Percentiles rank a stretch among this genome's conserved stretches.
phyloP scores from a whole-genome alignment of 371 early-diverging fungal genomes.

The Lichtheimia ornata region DNA sequence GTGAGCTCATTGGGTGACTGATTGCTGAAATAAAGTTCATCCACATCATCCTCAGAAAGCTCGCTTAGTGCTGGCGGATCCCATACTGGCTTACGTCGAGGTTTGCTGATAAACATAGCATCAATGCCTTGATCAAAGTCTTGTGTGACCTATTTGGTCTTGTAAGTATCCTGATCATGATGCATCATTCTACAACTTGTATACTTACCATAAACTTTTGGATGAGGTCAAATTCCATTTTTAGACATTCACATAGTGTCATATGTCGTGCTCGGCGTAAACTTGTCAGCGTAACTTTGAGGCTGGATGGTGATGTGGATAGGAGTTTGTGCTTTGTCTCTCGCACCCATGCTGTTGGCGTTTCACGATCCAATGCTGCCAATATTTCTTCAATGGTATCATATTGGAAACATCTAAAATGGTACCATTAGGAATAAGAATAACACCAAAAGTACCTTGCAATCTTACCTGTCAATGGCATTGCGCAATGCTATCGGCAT shows the following conservation, averaged over 20 bases:
- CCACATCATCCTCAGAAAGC: conserved; percentile 50
- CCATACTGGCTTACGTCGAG: conserved; percentile 20
- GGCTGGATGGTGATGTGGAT: conserved; percentile 80
- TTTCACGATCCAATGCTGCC: conserved; percentile 71
- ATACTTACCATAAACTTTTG: conserved; percentile 62
- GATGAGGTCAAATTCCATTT: conserved; percentile 83
- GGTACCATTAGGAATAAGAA: not conserved
- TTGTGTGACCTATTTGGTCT: conserved; percentile 19
- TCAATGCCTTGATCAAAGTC: conserved; percentile 45
- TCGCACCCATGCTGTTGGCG: conserved; percentile 66
- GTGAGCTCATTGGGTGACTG: conserved; percentile 31
- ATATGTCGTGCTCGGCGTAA: conserved; percentile 68
- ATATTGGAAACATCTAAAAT: conserved; percentile 73
- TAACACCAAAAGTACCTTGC: too few species aligned
- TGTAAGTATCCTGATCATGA: conserved; percentile 34
- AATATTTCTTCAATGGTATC: conserved; percentile 83
- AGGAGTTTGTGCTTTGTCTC: conserved; percentile 69
- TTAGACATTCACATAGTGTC: conserved; percentile 77
- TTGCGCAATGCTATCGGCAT: conserved; percentile 64
- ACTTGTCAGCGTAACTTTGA: conserved; percentile 83
- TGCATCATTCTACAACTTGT: conserved; percentile 28
- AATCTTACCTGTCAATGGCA: conserved; percentile 69
- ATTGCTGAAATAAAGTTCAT: conserved; percentile 58
- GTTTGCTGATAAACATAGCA: conserved; percentile 32
- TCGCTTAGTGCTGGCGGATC: conserved; percentile 1